Conservation (phyloP, 106 monocot genomes). For the Xerophyta viscosa region DNA sequence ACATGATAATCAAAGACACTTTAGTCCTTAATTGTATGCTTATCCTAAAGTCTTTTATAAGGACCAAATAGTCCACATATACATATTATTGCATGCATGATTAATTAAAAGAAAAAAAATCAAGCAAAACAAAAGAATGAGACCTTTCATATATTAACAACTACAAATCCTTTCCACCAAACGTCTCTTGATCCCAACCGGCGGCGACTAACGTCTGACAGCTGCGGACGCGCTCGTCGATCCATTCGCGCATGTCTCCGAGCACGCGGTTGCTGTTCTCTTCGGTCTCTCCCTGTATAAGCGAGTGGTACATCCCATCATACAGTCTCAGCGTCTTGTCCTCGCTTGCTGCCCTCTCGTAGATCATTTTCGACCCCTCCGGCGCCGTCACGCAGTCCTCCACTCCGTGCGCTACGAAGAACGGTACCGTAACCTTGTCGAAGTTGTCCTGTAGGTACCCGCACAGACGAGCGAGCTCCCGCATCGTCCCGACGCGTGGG, state of each 20-base stretch:
- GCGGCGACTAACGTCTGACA: conserved; percentile 5
- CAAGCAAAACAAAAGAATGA: too few species aligned
- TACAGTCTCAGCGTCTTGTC: conserved; percentile 29
- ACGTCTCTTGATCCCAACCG: background rate
- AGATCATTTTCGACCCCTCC: conserved; percentile 17
- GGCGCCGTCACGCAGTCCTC: conserved; percentile 36
- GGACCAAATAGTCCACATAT: too few species aligned
- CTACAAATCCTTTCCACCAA: background rate
- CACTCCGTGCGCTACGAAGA: conserved; percentile 30
- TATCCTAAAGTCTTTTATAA: too few species aligned
- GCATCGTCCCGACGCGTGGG: conserved; percentile 85
- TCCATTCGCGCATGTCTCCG: conserved; percentile 70
- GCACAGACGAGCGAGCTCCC: conserved; percentile 56
- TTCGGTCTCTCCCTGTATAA: conserved; percentile 41
- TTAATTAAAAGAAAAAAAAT: too few species aligned
- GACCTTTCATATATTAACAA: too few species aligned
- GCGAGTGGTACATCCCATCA: conserved; percentile 41
- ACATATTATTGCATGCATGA: too few species aligned
- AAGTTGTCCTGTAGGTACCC: conserved; percentile 12
- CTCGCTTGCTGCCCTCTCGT: conserved; percentile 27
- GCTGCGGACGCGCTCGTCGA: conserved; percentile 47
- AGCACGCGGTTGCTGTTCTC: conserved; percentile 43
- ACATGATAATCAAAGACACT: too few species aligned
- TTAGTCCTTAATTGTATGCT: too few species aligned
- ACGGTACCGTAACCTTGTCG: background rate